A percentile compares a stretch with the other conserved stretches of the same genome.
Evolutionary conservation across 768 basidiomycete species (phyloP).

Genomic region (Boletus edulis): DNA sequence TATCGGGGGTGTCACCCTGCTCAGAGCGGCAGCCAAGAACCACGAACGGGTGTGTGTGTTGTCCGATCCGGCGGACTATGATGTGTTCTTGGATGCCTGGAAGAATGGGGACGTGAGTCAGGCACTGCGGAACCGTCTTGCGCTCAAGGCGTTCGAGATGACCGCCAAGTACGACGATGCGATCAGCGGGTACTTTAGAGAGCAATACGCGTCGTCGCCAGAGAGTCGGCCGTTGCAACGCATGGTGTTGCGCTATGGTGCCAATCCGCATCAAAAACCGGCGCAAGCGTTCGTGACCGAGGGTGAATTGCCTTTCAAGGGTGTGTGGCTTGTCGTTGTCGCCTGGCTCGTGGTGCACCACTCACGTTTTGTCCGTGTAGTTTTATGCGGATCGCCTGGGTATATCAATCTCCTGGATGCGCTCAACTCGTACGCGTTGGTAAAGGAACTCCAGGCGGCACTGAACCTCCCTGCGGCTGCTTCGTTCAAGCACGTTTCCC

Average conservation of each 20-base stretch:
- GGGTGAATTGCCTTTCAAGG: constrained; percentile 92
- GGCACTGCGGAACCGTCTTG: constrained; percentile 70
- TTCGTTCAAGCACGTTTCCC: constrained; percentile 99
- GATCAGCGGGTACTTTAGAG: constrained; percentile 94
- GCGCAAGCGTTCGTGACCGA: constrained; percentile 92
- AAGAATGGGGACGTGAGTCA: constrained; percentile 73
- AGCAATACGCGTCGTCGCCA: constrained; percentile 88
- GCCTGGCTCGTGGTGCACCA: not conserved
- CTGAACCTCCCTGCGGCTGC: constrained; percentile 92
- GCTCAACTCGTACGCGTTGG: constrained; percentile 94
- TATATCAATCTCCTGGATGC: constrained; percentile 99
- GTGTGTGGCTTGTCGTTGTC: constrained; percentile 35
- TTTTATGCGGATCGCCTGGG: constrained; percentile 90
- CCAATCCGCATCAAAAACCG: constrained; percentile 98
- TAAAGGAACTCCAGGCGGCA: constrained; percentile 88
- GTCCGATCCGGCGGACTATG: constrained; percentile 87
- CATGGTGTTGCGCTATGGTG: constrained; percentile 87
- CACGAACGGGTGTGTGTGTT: constrained; percentile 89
- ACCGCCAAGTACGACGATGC: constrained; percentile 94
- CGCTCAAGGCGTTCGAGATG: constrained; percentile 96
- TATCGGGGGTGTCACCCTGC: constrained; percentile 96
- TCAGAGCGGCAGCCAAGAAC: constrained; percentile 98
- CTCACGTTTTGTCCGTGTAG: constrained; percentile 39
- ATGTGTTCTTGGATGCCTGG: constrained; percentile 76
- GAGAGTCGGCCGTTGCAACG: constrained; percentile 79